Evolutionary conservation across 2,329 filamentous ascomycete genomes (phyloP).

Genomic region (Penicillium sp.): DNA sequence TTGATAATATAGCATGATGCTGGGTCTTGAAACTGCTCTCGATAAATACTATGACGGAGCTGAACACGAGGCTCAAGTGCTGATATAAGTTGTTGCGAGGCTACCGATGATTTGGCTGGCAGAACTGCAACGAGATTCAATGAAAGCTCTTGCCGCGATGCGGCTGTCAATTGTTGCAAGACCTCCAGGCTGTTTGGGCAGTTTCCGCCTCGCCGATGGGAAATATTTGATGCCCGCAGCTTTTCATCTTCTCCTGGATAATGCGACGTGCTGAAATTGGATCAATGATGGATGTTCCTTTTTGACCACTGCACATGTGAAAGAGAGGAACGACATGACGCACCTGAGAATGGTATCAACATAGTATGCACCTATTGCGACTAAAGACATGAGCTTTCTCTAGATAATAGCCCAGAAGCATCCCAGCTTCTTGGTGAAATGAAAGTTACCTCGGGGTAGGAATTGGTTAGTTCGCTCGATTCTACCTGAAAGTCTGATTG

Average conservation of each 20-base stretch:
- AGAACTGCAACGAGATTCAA: conserved; percentile 50
- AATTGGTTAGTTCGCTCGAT: neutral
- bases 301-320: neutral
- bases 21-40: conserved; percentile 54
- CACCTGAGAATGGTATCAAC: conserved; percentile 68
- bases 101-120: conserved; percentile 54
- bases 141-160: conserved; percentile 9
- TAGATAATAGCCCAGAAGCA: neutral
- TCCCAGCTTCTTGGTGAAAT: neutral
- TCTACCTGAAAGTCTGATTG: neutral
- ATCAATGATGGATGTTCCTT: neutral
- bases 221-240: conserved; percentile 61
- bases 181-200: conserved; percentile 71
- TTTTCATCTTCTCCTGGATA: conserved; percentile 73
- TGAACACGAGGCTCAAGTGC: conserved; percentile 56
- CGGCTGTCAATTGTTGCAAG: conserved; percentile 59
- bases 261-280: conserved; percentile 41
- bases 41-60: conserved; percentile 60
- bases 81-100: conserved; percentile 52
- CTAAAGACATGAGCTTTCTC: conserved; percentile 50
- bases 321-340: conserved; percentile 24
- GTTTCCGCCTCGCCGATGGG: conserved; percentile 68
- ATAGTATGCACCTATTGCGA: conserved; percentile 68
- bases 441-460: neutral
- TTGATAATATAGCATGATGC: conserved; percentile 70